Conservation (phyloP, 176 grass and related monocot genomes). For the Rhynchospora breviuscula region DNA sequence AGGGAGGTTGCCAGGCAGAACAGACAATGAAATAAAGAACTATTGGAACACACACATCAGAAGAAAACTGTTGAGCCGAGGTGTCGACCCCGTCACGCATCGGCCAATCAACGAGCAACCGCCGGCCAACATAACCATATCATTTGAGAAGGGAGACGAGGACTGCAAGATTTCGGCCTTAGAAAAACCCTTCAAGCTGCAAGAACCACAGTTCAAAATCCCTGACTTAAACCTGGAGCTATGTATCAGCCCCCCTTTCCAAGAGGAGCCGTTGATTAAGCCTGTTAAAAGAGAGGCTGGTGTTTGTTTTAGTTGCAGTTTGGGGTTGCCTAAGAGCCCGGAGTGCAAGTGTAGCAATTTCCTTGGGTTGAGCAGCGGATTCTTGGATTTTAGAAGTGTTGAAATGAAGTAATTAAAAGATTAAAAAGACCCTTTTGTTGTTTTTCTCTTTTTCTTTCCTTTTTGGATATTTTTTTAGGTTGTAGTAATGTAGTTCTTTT, state of each 20-base stretch:
- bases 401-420: conserved; percentile 52
- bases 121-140: conserved; percentile 49
- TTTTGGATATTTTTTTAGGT: conserved; percentile 29
- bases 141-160: conserved; percentile 54
- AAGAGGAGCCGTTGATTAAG: conserved; percentile 41
- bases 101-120: conserved; percentile 46
- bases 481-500: conserved; percentile 26
- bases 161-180: conserved; percentile 28
- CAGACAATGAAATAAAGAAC: conserved; percentile 99
- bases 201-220: conserved; percentile 52
- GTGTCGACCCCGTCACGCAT: conserved; percentile 76
- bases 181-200: conserved; percentile 21
- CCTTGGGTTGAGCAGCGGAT: conserved; percentile 44
- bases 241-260: conserved; percentile 69
- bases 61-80: conserved; percentile 67
- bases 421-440: neutral
- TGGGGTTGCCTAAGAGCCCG: conserved; percentile 52
- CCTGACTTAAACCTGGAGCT: conserved; percentile 92
- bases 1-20: conserved; percentile 72
- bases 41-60: conserved; percentile 99
- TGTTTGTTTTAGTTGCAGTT: conserved; percentile 72
- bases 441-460: neutral
- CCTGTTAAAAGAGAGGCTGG: conserved; percentile 48
- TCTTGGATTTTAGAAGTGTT: conserved; percentile 76
- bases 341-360: conserved; percentile 80